Base-by-base conservation (phyloP, 2,329 filamentous ascomycete genomes). In the Cladosporium sp. region DNA sequence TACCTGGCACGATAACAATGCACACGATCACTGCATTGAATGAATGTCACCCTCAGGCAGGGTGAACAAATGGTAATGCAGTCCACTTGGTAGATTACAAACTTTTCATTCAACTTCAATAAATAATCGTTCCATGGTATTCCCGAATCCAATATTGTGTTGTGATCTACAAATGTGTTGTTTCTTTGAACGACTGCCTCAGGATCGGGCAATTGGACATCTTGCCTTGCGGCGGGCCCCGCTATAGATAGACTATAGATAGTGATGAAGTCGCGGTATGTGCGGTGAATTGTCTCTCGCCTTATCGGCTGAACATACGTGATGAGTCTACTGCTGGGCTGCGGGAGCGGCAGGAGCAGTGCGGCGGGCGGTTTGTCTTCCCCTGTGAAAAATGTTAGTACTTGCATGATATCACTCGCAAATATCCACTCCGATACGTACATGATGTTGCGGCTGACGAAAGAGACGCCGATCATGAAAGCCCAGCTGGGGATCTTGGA, bases 391-490 rank as follows among this genome's bases (percentile, higher is more conserved):
- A 16, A 60, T 56, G 64, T 65, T 65, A 65, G 64, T 35, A 52
- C n/a, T 46, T 46, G 40, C 21, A 23, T 23, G 40, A 46, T 21
- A 3, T 21, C 21, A 21, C 2, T n/a, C 21, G 40, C n/a, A 46
- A 10, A 23, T 5, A 46, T 8, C 6, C 8, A 10, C 28, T 18
- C 18, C 5, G 53, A 29, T 18, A 83, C 89, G 85, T 81, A 92
- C 91, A 93, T 92, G 78, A 93, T 85, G 66, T 82, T 85, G 75
- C 91, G 85, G 83, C 88, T 92, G 69, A 90, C 74, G 76, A 93
- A 88, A 62, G 89, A 91, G 71, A 94, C 83, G 58, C 86, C 76
- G 71, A 94, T 83, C 91, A 94, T 93, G 74, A 92, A 88, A 64
- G 87, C 79, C 91, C 91, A 94, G 71, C 83, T 87, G 3, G 87